These are phyloP conservation scores for Tricladium varicosporioides DNA, from an alignment of 2,329 filamentous ascomycete species.

Conservation along the genomic window DNA sequence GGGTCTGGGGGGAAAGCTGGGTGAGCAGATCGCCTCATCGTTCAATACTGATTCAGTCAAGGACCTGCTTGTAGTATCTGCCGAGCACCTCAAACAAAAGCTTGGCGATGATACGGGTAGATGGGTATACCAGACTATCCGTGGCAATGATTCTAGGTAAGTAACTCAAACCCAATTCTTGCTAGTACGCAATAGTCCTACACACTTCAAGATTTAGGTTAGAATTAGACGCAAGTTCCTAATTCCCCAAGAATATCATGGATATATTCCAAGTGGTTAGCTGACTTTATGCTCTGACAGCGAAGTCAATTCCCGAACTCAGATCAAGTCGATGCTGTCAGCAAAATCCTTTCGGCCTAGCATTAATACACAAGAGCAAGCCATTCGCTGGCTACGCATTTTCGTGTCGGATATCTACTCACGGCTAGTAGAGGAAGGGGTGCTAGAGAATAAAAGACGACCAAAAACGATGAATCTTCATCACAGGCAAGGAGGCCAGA, in stretches of 20 bases:
- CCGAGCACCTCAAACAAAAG: slow-evolving; percentile 74
- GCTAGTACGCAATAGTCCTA: neutral
- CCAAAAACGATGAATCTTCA: slow-evolving; percentile 86
- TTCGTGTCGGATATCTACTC: slow-evolving; percentile 91
- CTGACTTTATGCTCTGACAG: slow-evolving; percentile 41
- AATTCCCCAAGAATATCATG: neutral
- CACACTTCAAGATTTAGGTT: too few species aligned
- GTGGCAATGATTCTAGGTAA: slow-evolving; percentile 69
- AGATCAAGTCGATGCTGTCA: slow-evolving; percentile 96
- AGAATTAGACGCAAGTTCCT: too few species aligned
- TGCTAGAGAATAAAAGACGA: slow-evolving; percentile 80
- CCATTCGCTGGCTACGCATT: slow-evolving; percentile 81
- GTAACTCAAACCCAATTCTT: neutral
- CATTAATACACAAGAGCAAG: slow-evolving; percentile 77
- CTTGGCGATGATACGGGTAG: slow-evolving; percentile 80
- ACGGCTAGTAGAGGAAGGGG: slow-evolving; percentile 85
- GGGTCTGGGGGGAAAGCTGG: slow-evolving; percentile 92
- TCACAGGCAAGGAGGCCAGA: slow-evolving; percentile 71
- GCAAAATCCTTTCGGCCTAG: slow-evolving; percentile 90
- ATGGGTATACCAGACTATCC: slow-evolving; percentile 82
- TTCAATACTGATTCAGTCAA: slow-evolving; percentile 80
- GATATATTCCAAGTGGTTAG: neutral
- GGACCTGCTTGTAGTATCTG: slow-evolving; percentile 68
- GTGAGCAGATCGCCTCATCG: slow-evolving; percentile 76
- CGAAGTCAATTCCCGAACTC: slow-evolving; percentile 86